A percentile compares a stretch with the other conserved stretches of the same genome.
These are phyloP conservation scores for Kodamaea plutei DNA, from an alignment of 1,139 yeast species.

Conservation along the genomic window DNA sequence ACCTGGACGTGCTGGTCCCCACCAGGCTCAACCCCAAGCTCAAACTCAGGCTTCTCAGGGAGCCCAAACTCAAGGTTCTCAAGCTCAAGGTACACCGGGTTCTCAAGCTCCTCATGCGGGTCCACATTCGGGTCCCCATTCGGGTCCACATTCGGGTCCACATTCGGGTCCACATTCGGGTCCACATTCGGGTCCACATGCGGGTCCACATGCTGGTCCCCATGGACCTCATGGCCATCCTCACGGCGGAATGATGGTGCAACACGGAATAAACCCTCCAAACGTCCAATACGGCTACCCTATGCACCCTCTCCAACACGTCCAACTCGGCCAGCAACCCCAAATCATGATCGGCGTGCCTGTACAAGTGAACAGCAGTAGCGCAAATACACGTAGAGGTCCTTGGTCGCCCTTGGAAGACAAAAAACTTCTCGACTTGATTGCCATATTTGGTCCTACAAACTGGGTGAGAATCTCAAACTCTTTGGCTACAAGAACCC, in stretches of 20 bases:
- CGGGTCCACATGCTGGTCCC: neutral
- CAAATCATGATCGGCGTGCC: constrained; percentile 7
- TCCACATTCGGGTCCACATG: too few species aligned
- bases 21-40: too few species aligned
- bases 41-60: too few species aligned
- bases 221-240: neutral
- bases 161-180: too few species aligned
- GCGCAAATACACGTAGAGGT: constrained; percentile 43
- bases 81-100: too few species aligned
- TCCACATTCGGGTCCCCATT: too few species aligned
- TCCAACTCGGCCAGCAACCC: constrained; percentile 2
- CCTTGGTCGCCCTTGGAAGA: constrained; percentile 93
- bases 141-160: too few species aligned
- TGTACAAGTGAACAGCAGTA: constrained; percentile 7
- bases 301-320: constrained; percentile 5
- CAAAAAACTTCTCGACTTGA: constrained; percentile 63
- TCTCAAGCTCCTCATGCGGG: too few species aligned
- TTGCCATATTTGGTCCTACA: constrained; percentile 72
- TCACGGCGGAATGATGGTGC: neutral
- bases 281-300: constrained; percentile 2
- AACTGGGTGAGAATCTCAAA: constrained; percentile 89
- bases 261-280: constrained; percentile 1
- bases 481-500: constrained; percentile 70
- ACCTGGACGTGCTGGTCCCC: too few species aligned
- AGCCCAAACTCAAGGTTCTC: too few species aligned